Conservation (phyloP, 2,329 filamentous ascomycete species). For the Epichloe hybrida region DNA sequence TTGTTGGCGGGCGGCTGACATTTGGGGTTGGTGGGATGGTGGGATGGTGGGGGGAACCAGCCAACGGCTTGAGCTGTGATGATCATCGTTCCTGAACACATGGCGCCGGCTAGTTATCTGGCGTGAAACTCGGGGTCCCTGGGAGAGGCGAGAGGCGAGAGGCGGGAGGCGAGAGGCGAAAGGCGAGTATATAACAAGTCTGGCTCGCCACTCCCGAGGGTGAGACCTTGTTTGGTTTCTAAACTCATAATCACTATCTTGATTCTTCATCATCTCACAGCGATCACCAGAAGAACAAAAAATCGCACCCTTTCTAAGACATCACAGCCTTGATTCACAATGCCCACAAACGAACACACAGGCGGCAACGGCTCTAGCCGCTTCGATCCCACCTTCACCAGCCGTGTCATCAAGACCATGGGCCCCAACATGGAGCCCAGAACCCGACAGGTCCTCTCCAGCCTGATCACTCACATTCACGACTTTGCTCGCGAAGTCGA, state of each 20-base stretch:
- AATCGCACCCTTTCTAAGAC: no score
- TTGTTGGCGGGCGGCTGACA: no score
- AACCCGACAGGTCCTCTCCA: constrained; percentile 47
- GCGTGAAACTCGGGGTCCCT: not conserved
- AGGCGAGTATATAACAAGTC: no score
- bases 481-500: constrained; percentile 68
- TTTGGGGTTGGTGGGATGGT: no score
- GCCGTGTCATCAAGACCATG: constrained; percentile 60
- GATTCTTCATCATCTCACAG: no score
- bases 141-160: not conserved
- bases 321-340: no score
- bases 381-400: constrained; percentile 69
- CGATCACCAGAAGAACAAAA: no score
- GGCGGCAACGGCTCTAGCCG: constrained; percentile 14
- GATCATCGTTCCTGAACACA: no score
- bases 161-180: not conserved
- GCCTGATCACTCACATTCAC: constrained; percentile 59
- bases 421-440: constrained; percentile 54
- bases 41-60: no score
- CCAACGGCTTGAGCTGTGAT: no score
- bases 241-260: not conserved
- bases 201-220: no score
- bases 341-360: constrained; percentile 14
- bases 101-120: not conserved
- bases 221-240: no score